A percentile compares a stretch with the other conserved stretches of the same genome.
phyloP scores from a whole-genome alignment of 805 yeast genomes.

The Suhomyces emberorum region DNA sequence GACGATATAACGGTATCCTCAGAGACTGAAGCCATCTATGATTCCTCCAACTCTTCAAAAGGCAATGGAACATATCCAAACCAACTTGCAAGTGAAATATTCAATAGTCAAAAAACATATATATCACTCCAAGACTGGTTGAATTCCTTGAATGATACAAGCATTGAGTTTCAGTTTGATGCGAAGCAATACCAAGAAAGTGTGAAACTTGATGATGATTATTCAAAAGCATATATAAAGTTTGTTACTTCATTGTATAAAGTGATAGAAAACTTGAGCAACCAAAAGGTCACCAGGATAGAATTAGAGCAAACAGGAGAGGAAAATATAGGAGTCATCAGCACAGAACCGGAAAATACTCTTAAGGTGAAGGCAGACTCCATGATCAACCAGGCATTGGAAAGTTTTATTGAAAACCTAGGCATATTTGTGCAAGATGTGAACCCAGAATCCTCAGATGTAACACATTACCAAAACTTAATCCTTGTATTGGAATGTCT shows the following conservation, averaged over 20 bases:
- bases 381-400: conserved; percentile 1
- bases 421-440: neutral
- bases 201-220: conserved; percentile 31
- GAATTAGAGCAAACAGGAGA: conserved; percentile 17
- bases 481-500: conserved; percentile 56
- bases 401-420: conserved; percentile 1
- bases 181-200: conserved; percentile 36
- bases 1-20: conserved; percentile 25
- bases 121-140: conserved; percentile 49
- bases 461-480: conserved; percentile 34
- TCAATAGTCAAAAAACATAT: conserved; percentile 18
- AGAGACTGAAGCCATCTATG: conserved; percentile 18
- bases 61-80: neutral
- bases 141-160: conserved; percentile 26
- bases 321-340: conserved; percentile 29
- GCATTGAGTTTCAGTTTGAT: conserved; percentile 38
- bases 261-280: conserved; percentile 41
- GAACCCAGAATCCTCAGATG: neutral
- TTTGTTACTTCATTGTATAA: conserved; percentile 53
- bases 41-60: conserved; percentile 6
- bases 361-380: neutral
- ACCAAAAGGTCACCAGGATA: conserved; percentile 13
- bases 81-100: conserved; percentile 1
- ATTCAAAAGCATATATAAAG: conserved; percentile 39
- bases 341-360: neutral